phyloP scores from a whole-genome alignment of 31 red algal genomes.

The Pterothamnion heteromorphum region DNA sequence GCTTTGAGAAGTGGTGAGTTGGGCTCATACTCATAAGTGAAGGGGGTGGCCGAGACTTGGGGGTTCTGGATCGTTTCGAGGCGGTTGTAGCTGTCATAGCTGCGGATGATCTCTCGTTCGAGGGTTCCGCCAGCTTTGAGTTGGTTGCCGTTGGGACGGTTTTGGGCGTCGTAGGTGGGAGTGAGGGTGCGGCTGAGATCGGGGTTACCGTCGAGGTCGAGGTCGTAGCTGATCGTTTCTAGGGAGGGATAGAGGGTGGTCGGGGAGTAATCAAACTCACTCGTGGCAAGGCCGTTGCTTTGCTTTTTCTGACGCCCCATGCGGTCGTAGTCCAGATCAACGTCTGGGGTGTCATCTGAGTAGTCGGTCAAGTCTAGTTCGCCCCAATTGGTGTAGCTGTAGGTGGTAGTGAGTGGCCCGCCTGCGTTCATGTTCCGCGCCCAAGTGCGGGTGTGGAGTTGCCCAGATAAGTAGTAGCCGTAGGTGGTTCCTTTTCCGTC shows the following conservation, averaged over 20 bases:
- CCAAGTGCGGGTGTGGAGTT: neutral
- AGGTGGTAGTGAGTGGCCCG: neutral
- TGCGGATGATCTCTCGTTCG: neutral
- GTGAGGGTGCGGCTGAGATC: neutral
- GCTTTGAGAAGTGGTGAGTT: neutral
- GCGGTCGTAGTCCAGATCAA: neutral
- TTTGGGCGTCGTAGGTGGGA: neutral
- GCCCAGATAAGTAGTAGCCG: neutral
- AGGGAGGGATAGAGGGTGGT: neutral
- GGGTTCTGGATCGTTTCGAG: neutral
- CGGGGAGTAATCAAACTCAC: neutral
- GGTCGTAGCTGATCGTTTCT: neutral
- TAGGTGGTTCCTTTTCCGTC: neutral
- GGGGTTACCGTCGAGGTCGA: too few species aligned
- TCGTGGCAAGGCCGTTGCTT: too few species aligned
- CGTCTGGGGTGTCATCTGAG: neutral
- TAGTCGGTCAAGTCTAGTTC: neutral
- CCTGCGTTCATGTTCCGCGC: neutral
- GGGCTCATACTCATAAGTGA: neutral
- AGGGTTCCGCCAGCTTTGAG: neutral
- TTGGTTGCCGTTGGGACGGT: neutral
- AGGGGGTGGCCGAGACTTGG: too few species aligned
- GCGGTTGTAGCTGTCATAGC: neutral
- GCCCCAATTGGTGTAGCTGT: neutral
- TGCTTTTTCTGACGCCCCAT: neutral